A percentile compares a stretch with the other conserved stretches of the same genome.
Evolutionary conservation across 257 asterid genomes (phyloP).

Genomic region (Gynochthodes officinalis): DNA sequence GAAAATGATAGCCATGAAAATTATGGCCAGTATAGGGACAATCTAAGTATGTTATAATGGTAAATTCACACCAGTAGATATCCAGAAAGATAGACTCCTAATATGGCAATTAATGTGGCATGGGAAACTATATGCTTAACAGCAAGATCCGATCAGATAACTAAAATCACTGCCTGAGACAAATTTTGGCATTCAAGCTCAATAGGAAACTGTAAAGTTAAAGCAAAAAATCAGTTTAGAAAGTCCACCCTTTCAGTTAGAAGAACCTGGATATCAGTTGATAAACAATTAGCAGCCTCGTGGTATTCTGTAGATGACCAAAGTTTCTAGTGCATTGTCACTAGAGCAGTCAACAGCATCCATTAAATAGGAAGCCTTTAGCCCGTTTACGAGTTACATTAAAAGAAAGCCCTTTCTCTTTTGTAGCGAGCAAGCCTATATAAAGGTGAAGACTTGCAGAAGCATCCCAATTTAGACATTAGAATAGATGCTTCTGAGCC

Average conservation of each 20-base stretch:
- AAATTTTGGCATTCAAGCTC: neutral
- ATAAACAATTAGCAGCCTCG: neutral
- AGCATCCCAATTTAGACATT: neutral
- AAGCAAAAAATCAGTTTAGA: too few relatives aligned
- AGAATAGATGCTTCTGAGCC: too few relatives aligned
- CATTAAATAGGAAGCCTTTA: neutral
- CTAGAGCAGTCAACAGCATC: neutral
- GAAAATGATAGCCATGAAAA: neutral
- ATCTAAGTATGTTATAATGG: neutral
- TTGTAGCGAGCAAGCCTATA: neutral
- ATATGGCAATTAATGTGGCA: neutral
- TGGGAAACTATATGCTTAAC: neutral
- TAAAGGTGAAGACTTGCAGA: neutral
- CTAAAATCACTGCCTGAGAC: neutral
- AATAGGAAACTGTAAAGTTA: neutral
- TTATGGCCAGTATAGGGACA: neutral
- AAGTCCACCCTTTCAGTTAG: slow-evolving; percentile 1
- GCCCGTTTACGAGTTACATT: neutral
- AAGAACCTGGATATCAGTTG: neutral
- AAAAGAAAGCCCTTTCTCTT: neutral
- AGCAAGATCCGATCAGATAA: neutral
- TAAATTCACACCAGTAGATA: neutral
- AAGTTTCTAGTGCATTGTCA: neutral
- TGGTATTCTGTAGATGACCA: neutral
- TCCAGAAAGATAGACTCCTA: neutral